Evolutionary conservation across 2,329 filamentous ascomycete genomes (phyloP), one percentile per base, ranked within the genome.

Genomic region (Zarea fungicola): DNA sequence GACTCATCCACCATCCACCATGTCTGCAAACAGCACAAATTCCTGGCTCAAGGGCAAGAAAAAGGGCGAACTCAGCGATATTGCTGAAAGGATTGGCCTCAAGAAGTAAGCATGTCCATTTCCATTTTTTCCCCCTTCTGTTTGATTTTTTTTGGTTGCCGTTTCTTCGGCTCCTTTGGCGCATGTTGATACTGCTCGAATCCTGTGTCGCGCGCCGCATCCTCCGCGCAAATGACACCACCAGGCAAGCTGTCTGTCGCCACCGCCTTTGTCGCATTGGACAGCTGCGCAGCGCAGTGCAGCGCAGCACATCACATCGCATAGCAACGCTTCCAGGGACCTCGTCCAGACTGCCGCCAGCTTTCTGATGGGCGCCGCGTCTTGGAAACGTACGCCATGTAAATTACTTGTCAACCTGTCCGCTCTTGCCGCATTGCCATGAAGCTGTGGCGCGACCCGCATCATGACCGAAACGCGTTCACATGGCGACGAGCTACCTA

Each of bases 11-110:
- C 26, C 14, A 16, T 34, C 42, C 18, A 37, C 40, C 54, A 51
- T 54, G 51, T 62, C 60, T 56, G 58, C 58, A 50, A 56, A 59
- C 28, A 48, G 55, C 55, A 77, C 64, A 59, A 81, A 85, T 63
- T 80, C 82, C 58, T 95, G 87, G 81, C 77, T 96, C 64, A 80
- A 84, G 67, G 78, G 79, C 66, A 87, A 93, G 77, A 85, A 87
- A 73, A 95, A 95, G 77, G 77, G 76, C 59, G 88, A 92, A 56
- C 79, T 96, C 49, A 67, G 81, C 58, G 84, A 87, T 54, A 75
- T 95, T 54, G 88, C 89, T 52, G 80, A 87, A 56, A 71, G 76
- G 40, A 77, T 87, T 54, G 85, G 85, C 51, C 73, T 92, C 48
- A 76, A 80, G 63, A 79, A 87, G 89, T 95, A 81, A 62, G 83